These are phyloP conservation scores for Trifolium pratense DNA, from an alignment of 306 rosid genomes.

Conservation along the genomic window DNA sequence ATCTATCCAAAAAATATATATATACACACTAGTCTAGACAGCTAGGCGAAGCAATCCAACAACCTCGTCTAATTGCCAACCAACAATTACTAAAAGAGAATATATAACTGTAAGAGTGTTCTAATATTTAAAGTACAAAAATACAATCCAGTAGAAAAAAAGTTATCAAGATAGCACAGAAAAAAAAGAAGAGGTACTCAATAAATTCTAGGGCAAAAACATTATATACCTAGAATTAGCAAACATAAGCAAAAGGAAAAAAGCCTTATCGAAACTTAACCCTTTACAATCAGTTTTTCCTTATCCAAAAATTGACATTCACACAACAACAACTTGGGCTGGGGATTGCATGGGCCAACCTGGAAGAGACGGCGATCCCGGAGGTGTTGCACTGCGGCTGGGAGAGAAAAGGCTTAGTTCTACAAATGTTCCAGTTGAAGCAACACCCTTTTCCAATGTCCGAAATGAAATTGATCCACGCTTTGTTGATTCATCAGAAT, in stretches of 20 bases:
- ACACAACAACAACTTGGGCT: slow-evolving; percentile 49
- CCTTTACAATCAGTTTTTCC: slow-evolving; percentile 84
- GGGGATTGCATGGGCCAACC: slow-evolving; percentile 89
- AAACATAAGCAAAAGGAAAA: slow-evolving; percentile 52
- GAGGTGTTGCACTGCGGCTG: slow-evolving; percentile 67
- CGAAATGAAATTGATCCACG: slow-evolving; percentile 90
- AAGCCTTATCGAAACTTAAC: slow-evolving; percentile 75
- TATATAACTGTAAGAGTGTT: slow-evolving; percentile 31
- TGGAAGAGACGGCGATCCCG: slow-evolving; percentile 79
- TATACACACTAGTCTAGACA: neutral
- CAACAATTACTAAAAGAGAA: neutral
- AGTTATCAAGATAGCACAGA: slow-evolving; percentile 41
- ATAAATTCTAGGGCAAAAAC: slow-evolving; percentile 56
- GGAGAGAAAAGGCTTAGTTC: slow-evolving; percentile 95
- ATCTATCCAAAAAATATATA: no score
- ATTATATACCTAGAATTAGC: slow-evolving; percentile 63
- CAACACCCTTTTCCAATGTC: slow-evolving; percentile 63
- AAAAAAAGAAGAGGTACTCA: slow-evolving; percentile 31
- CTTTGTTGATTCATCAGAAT: slow-evolving; percentile 76
- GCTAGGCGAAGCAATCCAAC: neutral
- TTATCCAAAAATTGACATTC: slow-evolving; percentile 83
- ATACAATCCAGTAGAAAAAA: slow-evolving; percentile 29
- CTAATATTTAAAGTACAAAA: slow-evolving; percentile 43
- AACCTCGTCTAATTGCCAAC: neutral
- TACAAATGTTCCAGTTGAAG: slow-evolving; percentile 77